Conservation (phyloP, 169 alveolate genomes). For the Plasmodium gallinaceum region DNA sequence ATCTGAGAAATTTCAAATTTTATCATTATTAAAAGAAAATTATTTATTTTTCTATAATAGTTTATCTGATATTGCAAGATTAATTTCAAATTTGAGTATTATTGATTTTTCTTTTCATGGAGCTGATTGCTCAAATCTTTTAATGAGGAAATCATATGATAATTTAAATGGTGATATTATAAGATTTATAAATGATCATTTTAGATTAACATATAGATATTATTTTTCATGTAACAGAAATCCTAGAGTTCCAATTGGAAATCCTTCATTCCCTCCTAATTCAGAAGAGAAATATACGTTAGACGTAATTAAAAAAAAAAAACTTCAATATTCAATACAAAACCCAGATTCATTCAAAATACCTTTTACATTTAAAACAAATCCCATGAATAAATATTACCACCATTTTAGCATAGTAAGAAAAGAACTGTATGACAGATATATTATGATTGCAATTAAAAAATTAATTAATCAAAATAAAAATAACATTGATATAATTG, state of each 20-base stretch:
- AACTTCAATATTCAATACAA: background rate
- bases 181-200: constrained; percentile 65
- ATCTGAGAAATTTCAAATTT: constrained; percentile 55
- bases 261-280: background rate
- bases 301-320: background rate
- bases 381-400: constrained; percentile 69
- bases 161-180: constrained; percentile 35
- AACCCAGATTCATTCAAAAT: background rate
- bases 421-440: constrained; percentile 69
- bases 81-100: constrained; percentile 46
- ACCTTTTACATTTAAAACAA: constrained; percentile 37
- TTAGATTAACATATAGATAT: constrained; percentile 65
- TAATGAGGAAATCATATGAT: constrained; percentile 51
- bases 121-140: constrained; percentile 42
- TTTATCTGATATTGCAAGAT: constrained; percentile 41
- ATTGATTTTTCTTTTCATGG: constrained; percentile 73
- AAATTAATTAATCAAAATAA: constrained; percentile 38
- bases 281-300: background rate
- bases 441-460: constrained; percentile 66
- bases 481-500: constrained; percentile 9
- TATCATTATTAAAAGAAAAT: constrained; percentile 70
- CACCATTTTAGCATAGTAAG: constrained; percentile 61
- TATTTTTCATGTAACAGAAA: constrained; percentile 53
- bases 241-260: background rate
- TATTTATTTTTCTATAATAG: constrained; percentile 51